These are phyloP conservation scores for Wickerhamiella sergipiensis DNA, from an alignment of 805 yeast species.

Conservation along the genomic window DNA sequence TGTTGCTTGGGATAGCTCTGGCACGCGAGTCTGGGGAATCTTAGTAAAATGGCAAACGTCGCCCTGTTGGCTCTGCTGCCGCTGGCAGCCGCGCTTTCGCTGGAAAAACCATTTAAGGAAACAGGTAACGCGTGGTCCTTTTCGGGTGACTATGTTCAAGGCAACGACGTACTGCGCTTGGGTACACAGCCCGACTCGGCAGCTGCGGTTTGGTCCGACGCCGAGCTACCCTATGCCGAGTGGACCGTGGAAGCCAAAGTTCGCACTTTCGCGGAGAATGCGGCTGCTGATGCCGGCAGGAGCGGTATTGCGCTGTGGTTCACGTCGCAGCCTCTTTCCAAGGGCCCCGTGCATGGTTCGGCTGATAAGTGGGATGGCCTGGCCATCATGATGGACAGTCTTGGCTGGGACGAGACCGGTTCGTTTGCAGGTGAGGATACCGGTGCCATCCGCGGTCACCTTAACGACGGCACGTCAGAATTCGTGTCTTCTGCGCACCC, in stretches of 20 bases:
- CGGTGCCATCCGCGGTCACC: constrained; percentile 27
- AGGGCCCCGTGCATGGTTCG: constrained; percentile 27
- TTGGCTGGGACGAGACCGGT: constrained; percentile 16
- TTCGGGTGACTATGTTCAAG: neutral
- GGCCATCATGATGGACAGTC: constrained; percentile 27
- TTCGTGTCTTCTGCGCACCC: constrained; percentile 18
- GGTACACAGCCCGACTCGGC: constrained; percentile 8
- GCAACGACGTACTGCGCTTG: constrained; percentile 8
- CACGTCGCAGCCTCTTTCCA: constrained; percentile 16
- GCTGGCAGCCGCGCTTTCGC: neutral
- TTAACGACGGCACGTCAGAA: constrained; percentile 25
- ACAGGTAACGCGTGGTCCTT: neutral
- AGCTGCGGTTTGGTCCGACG: constrained; percentile 25
- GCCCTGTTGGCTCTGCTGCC: neutral
- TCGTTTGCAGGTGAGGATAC: constrained; percentile 11
- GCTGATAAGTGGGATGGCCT: constrained; percentile 29
- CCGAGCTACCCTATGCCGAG: constrained; percentile 18
- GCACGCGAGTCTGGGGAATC: neutral
- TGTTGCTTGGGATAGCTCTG: neutral
- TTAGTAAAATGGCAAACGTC: neutral
- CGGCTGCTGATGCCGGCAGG: constrained; percentile 12
- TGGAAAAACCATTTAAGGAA: neutral
- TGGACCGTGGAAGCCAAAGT: constrained; percentile 25
- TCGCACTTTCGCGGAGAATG: constrained; percentile 19
- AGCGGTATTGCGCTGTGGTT: constrained; percentile 29